phyloP scores from a whole-genome alignment of 2,329 filamentous ascomycete genomes.

The Colletotrichum sp. region DNA sequence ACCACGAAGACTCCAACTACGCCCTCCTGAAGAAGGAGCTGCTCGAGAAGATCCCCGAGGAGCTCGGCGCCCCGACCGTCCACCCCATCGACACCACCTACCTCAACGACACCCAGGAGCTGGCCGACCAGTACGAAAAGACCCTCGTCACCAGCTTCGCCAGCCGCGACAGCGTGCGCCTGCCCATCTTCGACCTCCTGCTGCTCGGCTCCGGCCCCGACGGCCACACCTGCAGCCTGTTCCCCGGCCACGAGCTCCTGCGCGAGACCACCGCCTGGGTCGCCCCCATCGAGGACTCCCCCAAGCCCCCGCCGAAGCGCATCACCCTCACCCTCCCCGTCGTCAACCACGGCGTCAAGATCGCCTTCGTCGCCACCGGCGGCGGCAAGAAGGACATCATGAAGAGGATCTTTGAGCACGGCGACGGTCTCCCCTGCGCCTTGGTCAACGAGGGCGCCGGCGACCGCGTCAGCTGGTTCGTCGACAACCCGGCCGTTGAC shows the following conservation, averaged over 20 bases:
- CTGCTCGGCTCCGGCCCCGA: constrained; percentile 94
- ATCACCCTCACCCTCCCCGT: constrained; percentile 95
- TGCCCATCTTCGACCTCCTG: constrained; percentile 94
- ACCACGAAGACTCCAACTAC: constrained; percentile 95
- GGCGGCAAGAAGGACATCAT: constrained; percentile 88
- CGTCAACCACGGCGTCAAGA: constrained; percentile 81
- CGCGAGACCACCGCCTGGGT: constrained; percentile 92
- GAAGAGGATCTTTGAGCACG: constrained; percentile 90
- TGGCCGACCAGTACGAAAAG: constrained; percentile 94
- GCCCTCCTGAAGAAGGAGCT: constrained; percentile 85
- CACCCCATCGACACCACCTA: constrained; percentile 73
- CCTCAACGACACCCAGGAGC: constrained; percentile 83
- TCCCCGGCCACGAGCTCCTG: constrained; percentile 87
- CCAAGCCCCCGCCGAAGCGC: constrained; percentile 88
- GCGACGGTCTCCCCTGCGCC: constrained; percentile 80
- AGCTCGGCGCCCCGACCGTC: constrained; percentile 70
- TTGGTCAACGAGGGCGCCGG: constrained; percentile 85
- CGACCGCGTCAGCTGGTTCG: constrained; percentile 94
- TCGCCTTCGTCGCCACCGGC: constrained; percentile 92
- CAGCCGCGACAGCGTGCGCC: constrained; percentile 88
- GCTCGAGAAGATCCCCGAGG: constrained; percentile 82
- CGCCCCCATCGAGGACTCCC: constrained; percentile 87
- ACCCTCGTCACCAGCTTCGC: constrained; percentile 85
- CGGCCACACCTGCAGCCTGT: constrained; percentile 96
- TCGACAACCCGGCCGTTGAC: constrained; percentile 83